A percentile compares a stretch with the other conserved stretches of the same genome.
Conservation (phyloP, 805 yeast genomes). For the Teunomyces pallodes region DNA sequence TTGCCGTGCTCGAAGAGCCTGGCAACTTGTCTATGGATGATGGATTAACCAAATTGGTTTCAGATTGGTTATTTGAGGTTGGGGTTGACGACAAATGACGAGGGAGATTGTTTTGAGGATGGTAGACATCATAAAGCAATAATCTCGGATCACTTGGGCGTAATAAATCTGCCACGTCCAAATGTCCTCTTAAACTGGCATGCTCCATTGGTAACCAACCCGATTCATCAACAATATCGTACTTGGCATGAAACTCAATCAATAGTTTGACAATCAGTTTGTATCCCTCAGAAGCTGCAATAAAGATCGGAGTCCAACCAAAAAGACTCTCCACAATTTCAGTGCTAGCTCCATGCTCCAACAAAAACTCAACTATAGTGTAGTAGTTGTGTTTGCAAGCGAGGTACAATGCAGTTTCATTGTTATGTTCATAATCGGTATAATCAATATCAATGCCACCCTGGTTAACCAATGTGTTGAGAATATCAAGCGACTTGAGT, state of each 20-base stretch:
- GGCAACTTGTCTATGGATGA: constrained; percentile 38
- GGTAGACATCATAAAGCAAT: constrained; percentile 36
- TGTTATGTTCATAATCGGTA: constrained; percentile 51
- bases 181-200: constrained; percentile 86
- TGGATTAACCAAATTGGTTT: constrained; percentile 14
- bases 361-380: constrained; percentile 52
- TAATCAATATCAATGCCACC: constrained; percentile 65
- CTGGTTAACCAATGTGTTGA: constrained; percentile 50
- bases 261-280: constrained; percentile 54
- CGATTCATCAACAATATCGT: constrained; percentile 64
- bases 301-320: constrained; percentile 93
- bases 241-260: constrained; percentile 51
- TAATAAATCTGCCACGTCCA: constrained; percentile 62
- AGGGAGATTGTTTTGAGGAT: constrained; percentile 31
- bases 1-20: constrained; percentile 28
- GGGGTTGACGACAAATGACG: constrained; percentile 12
- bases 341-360: constrained; percentile 62
- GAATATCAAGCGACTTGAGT: constrained; percentile 56
- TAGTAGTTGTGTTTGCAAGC: constrained; percentile 65
- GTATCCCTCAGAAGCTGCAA: constrained; percentile 85
- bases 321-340: constrained; percentile 75
- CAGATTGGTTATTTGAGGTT: constrained; percentile 6
- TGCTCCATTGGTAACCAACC: constrained; percentile 99
- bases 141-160: constrained; percentile 42
- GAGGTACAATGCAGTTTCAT: constrained; percentile 80